These are phyloP conservation scores for Pleurotus ostreatus DNA, from an alignment of 768 basidiomycete species.

Conservation along the genomic window DNA sequence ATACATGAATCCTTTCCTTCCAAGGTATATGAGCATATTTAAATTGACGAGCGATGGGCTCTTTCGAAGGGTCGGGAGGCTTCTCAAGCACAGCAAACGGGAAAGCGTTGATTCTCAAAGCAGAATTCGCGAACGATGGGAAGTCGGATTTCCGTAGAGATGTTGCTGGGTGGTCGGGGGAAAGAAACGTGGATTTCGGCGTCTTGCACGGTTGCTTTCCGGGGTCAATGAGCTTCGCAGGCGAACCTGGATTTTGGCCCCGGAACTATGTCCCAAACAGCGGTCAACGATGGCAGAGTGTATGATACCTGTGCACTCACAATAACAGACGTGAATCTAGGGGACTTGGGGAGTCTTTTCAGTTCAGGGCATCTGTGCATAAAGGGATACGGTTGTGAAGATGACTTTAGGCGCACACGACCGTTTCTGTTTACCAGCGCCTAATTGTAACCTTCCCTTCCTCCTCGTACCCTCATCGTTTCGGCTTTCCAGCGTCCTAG, in stretches of 20 bases:
- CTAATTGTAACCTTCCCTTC: neutral
- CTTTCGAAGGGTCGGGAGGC: conserved; percentile 17
- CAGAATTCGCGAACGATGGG: conserved; percentile 10
- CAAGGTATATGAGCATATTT: conserved; percentile 12
- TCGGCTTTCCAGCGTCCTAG: neutral
- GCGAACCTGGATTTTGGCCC: conserved; percentile 36
- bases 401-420: too few relatives aligned
- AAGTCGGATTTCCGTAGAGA: conserved; percentile 5
- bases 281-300: neutral
- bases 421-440: too few relatives aligned
- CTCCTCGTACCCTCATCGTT: neutral
- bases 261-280: conserved; percentile 28
- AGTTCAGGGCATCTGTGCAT: conserved; percentile 25
- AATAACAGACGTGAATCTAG: conserved; percentile 28
- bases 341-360: conserved; percentile 26
- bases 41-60: conserved; percentile 15
- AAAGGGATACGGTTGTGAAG: neutral
- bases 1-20: conserved; percentile 14
- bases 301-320: conserved; percentile 18
- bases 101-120: conserved; percentile 22
- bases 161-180: conserved; percentile 25
- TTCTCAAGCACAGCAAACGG: conserved; percentile 26
- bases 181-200: conserved; percentile 15
- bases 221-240: conserved; percentile 11
- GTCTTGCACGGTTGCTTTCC: conserved; percentile 3